Conservation (phyloP, 371 early-diverging fungal species). For the Mucor plumbeus region DNA sequence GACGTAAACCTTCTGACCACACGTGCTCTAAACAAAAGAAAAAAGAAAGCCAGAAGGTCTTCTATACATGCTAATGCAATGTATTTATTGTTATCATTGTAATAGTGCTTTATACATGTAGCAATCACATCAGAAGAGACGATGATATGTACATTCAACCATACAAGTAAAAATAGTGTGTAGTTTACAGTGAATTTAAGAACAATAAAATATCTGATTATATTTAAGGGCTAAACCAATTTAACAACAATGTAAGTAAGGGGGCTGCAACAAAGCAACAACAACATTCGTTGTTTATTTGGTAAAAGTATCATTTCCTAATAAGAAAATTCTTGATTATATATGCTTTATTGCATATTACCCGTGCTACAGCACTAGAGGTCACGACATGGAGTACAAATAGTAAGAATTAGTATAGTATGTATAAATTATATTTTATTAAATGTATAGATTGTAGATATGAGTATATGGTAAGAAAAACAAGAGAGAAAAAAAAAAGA, state of each 20-base stretch:
- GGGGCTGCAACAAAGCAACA: neutral
- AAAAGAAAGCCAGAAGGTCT: neutral
- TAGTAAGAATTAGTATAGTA: neutral
- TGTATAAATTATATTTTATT: neutral
- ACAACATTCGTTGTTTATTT: neutral
- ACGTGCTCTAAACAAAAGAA: neutral
- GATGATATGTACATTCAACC: neutral
- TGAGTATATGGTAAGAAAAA: neutral
- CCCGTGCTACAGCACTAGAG: neutral
- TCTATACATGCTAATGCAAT: neutral
- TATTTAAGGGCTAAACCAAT: neutral
- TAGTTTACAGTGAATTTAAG: neutral
- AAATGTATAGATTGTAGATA: neutral
- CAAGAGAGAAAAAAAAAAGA: neutral
- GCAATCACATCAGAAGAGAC: neutral
- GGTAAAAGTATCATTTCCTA: neutral
- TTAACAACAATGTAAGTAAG: neutral
- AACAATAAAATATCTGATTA: neutral
- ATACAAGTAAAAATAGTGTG: neutral
- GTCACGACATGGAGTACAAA: conserved; percentile 4
- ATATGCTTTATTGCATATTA: neutral
- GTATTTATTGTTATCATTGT: neutral
- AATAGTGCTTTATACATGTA: neutral
- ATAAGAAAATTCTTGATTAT: neutral
- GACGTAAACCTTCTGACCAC: neutral